phyloP scores from a whole-genome alignment of 2,329 filamentous ascomycete genomes.

The Chaetomiaceae sp. region DNA sequence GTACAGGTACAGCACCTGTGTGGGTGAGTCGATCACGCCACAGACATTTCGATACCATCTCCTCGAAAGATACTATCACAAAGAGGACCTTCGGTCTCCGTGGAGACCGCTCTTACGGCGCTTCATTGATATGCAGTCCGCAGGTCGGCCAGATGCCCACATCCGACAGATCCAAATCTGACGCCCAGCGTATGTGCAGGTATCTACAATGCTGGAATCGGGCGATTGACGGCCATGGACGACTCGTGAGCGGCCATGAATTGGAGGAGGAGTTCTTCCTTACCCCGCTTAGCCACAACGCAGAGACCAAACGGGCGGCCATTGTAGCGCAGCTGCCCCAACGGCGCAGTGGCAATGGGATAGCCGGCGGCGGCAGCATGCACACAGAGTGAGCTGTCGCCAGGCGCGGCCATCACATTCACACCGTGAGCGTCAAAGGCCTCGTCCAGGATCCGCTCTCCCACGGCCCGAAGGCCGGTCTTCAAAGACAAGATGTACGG shows the following conservation, averaged over 20 bases:
- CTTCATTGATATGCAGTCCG: too few relatives aligned
- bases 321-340: neutral
- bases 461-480: neutral
- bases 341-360: neutral
- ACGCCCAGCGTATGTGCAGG: too few relatives aligned
- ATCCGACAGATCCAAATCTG: too few relatives aligned
- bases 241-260: neutral
- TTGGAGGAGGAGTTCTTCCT: neutral
- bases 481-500: neutral
- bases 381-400: neutral
- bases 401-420: neutral
- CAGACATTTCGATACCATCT: too few relatives aligned
- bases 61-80: too few relatives aligned
- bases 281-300: neutral
- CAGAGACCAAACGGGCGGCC: neutral
- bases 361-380: neutral
- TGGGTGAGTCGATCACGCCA: too few relatives aligned
- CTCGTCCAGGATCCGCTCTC: neutral
- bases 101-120: too few relatives aligned
- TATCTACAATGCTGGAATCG: too few relatives aligned
- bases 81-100: too few relatives aligned
- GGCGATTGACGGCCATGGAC: neutral
- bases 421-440: neutral
- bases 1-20: too few relatives aligned
- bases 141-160: too few relatives aligned